Base-by-base conservation (phyloP, 257 asterid genomes). In the Solanum bulbocastanum region DNA sequence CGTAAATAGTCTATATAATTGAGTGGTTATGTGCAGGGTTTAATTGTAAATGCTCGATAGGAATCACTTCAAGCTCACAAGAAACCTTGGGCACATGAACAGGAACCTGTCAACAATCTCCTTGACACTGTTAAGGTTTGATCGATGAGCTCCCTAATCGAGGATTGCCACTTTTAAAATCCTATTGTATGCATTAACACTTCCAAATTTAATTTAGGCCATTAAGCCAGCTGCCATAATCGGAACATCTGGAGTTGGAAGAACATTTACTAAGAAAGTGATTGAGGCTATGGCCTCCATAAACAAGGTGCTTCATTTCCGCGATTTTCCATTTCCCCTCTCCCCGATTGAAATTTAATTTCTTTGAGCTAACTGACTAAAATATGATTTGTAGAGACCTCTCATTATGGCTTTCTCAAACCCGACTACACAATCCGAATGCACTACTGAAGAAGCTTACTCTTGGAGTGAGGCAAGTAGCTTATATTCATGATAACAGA, bases 401-500 rank as follows among this genome's bases (percentile, higher is more conserved):
- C 98, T 97, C 69, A 94, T 97, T 76, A 91, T 97, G 98, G 99
- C 99, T 49, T 96, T 97, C 68, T 96, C 99, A 18, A 97, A 97
- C 86, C 99, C 99, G 39, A 97, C 99, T 56, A 90, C 98, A 86
- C 98, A 97, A 92, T 69, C 99, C 23, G 99, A 97, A 94, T 97
- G 99, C 94, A 95, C 98, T 62, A 98, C 99, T 58, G 98, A 95
- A 92, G 96, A 97, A 88, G 99, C 99, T 82, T 97, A 96, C 90
- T 87, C 92, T 22, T 97, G 99, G 99, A 93, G 95, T 39, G 92
- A 97, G 96, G 99, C 94, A 87, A 87, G 91, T 85, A 42, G 33
- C 42, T 32, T 1, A 42, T 42, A 27, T 69, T 25, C n/a, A 68
- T 11, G 25, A 35, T 4, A 27, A 27, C 74, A 6, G 22, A 27